Evolutionary conservation across 164 flowering plant genomes (phyloP).

Genomic region (Macadamia integrifolia): DNA sequence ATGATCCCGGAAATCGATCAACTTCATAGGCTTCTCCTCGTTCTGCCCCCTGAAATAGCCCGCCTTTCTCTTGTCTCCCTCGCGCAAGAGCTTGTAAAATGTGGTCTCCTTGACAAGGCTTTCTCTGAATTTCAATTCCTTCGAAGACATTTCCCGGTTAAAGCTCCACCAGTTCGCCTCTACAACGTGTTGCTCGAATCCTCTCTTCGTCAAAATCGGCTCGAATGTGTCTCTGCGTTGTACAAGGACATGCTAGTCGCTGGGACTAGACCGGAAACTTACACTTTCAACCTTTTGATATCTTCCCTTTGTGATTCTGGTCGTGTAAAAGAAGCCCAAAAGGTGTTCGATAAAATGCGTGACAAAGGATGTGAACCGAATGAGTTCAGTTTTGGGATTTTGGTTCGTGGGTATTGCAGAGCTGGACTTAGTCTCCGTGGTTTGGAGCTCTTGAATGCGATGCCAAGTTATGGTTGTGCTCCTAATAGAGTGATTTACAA

Average conservation of each 20-base stretch:
- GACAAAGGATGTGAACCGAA: conserved; percentile 73
- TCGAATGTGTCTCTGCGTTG: conserved; percentile 44
- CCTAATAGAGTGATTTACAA: conserved; percentile 70
- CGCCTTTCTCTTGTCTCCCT: conserved; percentile 27
- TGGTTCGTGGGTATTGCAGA: conserved; percentile 82
- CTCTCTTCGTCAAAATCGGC: conserved; percentile 27
- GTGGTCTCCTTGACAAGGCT: conserved; percentile 41
- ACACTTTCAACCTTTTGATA: conserved; percentile 73
- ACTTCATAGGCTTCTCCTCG: conserved; percentile 46
- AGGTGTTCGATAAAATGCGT: conserved; percentile 79
- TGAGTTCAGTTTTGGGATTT: conserved; percentile 70
- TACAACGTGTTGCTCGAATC: conserved; percentile 60
- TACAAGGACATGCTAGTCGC: conserved; percentile 65
- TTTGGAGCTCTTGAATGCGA: conserved; percentile 51
- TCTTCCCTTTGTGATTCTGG: conserved; percentile 54
- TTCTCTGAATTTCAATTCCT: conserved; percentile 53
- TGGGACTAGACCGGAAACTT: conserved; percentile 57
- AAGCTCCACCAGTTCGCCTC: conserved; percentile 41
- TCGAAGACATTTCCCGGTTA: conserved; percentile 37
- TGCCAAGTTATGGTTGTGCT: conserved; percentile 38
- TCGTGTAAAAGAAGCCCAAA: conserved; percentile 53
- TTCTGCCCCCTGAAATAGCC: conserved; percentile 17
- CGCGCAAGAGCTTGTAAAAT: conserved; percentile 31
- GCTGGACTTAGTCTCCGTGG: conserved; percentile 37
- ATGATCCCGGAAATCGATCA: conserved; percentile 52